Evolutionary conservation across 2,329 filamentous ascomycete species (phyloP).

Genomic region (Trichoderma sp.): DNA sequence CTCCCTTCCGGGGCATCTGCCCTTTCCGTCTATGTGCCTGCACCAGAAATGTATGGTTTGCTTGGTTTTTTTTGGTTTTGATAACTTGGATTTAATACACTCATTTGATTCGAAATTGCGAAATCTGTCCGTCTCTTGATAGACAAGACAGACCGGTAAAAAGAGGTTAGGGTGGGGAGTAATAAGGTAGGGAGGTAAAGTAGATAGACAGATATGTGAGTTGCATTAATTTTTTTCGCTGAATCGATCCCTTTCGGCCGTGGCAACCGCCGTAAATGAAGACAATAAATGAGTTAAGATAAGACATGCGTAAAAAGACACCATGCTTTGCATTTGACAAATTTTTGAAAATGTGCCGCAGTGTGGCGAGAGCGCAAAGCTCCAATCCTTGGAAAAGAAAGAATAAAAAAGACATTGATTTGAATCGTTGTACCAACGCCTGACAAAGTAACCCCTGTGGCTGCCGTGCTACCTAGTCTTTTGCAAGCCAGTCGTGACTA

Average conservation of each 20-base stretch:
- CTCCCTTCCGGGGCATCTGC: not conserved
- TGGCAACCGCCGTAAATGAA: not conserved
- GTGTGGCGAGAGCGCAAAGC: not conserved
- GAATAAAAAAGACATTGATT: not conserved
- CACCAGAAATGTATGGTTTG: not conserved
- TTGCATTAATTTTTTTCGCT: slow-evolving; percentile 9
- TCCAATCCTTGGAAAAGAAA: not conserved
- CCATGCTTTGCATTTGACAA: slow-evolving; percentile 14
- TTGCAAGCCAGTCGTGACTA: not conserved
- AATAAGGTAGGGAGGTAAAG: not conserved
- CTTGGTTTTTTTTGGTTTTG: not conserved
- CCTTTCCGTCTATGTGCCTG: not conserved
- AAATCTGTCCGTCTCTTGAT: not conserved
- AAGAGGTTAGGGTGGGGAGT: not conserved
- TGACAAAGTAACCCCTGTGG: not conserved
- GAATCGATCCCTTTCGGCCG: slow-evolving; percentile 1
- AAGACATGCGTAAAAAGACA: not conserved
- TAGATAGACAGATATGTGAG: not conserved
- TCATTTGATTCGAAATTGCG: not conserved
- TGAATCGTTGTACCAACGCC: slow-evolving; percentile 11
- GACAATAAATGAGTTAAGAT: not conserved
- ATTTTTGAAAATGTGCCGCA: slow-evolving; percentile 10
- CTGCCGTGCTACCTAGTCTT: not conserved
- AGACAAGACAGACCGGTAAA: not conserved
- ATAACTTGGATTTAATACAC: not conserved